Evolutionary conservation across 345 rosid genomes (phyloP), one percentile per base, ranked within the genome.

Genomic region (Lepidium africanum): DNA sequence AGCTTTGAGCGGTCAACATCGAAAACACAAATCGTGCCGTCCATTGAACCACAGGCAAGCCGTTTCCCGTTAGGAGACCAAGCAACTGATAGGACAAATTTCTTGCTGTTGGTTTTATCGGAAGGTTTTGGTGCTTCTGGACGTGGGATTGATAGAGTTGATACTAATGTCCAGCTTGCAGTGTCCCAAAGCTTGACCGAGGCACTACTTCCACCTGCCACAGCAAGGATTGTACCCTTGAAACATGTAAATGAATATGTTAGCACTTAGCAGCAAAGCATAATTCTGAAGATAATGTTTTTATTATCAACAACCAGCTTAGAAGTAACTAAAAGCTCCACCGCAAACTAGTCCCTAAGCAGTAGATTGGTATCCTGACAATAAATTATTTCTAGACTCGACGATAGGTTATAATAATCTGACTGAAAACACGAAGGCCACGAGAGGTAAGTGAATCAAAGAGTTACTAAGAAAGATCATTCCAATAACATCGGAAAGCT

Each of bases 181-280:
- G 97, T 91, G 81, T 94, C 96, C 99, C 97, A 94, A 30, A 91
- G 87, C 84, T 89, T 87, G 76, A 91, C 81, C 1, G 97, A 86
- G 40, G 97, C 97, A 67, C 99, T 89, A 61, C 99, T 95, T 13
- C 97, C 97, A 42, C 99, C 96, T 14, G 97, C 99, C 70, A 94
- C 99, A 41, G 99, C 99, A 65, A 94, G 91, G 61, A 84, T 82
- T 35, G 87, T 89, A 67, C 99, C 99, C 99, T 91, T 76, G 60
- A 0, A 71, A 39, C 12, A 65, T 50, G 19, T 23, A 36, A 60
- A 61, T 11, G 1, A 46, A 35, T 39, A 68, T 3, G 53, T 75
- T 54, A 68, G 47, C 40, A 59, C 63, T n/a, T 11, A 43, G 59
- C 11, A 61, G 30, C 2, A 54, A 5, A 54, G 60, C 39, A 13